Percentiles rank a stretch among this genome's conserved stretches.
phyloP scores from a whole-genome alignment of 176 grass and related monocot genomes.

The Thalia dealbata region DNA sequence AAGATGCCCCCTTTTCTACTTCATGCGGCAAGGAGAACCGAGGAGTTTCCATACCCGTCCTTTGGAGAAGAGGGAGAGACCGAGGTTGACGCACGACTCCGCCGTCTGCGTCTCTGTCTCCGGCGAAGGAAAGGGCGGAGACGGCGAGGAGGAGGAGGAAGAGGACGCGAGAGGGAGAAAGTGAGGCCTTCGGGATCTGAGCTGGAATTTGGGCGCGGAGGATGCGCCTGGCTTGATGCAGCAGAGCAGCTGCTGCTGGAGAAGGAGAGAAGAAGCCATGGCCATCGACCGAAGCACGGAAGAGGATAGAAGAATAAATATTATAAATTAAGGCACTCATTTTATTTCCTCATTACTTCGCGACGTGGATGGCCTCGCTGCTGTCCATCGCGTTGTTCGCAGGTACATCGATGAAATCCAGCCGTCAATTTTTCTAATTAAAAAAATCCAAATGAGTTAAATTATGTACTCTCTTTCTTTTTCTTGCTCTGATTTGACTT shows the following conservation, averaged over 20 bases:
- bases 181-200: conserved; percentile 8
- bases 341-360: too few relatives aligned
- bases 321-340: too few relatives aligned
- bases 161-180: conserved; percentile 33
- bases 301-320: not conserved
- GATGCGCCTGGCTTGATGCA: conserved; percentile 2
- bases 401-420: too few relatives aligned
- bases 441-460: too few relatives aligned
- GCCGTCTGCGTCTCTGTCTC: conserved; percentile 32
- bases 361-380: too few relatives aligned
- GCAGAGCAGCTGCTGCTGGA: conserved; percentile 23
- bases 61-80: conserved; percentile 82
- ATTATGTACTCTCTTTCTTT: too few relatives aligned
- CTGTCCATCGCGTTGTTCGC: too few relatives aligned
- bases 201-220: not conserved
- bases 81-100: conserved; percentile 75
- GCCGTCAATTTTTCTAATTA: too few relatives aligned
- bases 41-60: conserved; percentile 38
- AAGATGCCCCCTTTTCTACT: not conserved
- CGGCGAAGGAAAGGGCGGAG: conserved; percentile 34
- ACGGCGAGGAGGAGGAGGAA: conserved; percentile 28
- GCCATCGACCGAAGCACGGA: not conserved
- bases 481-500: too few relatives aligned
- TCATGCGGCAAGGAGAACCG: not conserved
- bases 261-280: conserved; percentile 24